Evolutionary conservation across 768 basidiomycete species (phyloP).

Genomic region (Pleurotus eryngii): DNA sequence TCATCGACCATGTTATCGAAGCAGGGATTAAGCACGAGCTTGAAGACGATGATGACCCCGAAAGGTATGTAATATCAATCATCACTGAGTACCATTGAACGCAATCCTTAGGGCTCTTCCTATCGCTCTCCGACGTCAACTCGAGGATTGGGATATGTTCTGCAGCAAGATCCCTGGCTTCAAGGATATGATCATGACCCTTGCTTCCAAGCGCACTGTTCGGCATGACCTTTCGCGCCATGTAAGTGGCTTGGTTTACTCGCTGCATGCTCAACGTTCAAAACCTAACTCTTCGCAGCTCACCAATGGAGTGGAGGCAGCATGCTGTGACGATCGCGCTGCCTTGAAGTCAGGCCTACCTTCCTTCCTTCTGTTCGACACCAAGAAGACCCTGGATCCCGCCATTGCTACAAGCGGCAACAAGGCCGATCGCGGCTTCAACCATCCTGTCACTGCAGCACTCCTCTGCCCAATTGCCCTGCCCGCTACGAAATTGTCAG

Average conservation of each 20-base stretch:
- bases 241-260: background rate
- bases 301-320: background rate
- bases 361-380: background rate
- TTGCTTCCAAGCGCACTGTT: background rate
- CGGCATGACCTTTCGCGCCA: background rate
- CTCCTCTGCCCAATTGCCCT: conserved; percentile 23
- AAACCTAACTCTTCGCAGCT: background rate
- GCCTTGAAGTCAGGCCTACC: background rate
- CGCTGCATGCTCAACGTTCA: too few species aligned
- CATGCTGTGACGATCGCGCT: background rate
- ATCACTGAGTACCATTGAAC: too few species aligned
- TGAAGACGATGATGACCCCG: too few species aligned
- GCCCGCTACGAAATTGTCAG: background rate
- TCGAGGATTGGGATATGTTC: background rate
- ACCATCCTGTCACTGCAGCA: conserved; percentile 23
- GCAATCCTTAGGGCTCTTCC: background rate
- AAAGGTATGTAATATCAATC: too few species aligned
- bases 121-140: background rate
- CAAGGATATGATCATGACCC: conserved; percentile 1
- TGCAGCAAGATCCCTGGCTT: conserved; percentile 1
- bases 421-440: conserved; percentile 11
- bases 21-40: too few species aligned
- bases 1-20: background rate
- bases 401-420: conserved; percentile 10
- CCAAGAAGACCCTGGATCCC: conserved; percentile 11